Conservation (phyloP, 2,329 filamentous ascomycete species). For the Aspergillus caelatus region DNA sequence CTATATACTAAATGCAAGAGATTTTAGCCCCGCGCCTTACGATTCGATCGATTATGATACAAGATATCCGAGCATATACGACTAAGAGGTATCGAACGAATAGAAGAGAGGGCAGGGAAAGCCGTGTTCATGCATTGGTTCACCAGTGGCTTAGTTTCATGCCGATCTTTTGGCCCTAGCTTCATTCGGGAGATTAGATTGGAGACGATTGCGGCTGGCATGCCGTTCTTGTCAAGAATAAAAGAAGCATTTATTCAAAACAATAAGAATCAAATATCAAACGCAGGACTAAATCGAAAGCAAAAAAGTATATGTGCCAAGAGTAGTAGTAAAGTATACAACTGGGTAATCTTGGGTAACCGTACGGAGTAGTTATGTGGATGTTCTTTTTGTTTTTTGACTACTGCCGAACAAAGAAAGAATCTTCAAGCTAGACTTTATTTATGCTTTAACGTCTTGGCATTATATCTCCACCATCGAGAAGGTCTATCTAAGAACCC, state of each 20-base stretch:
- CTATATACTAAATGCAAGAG: not conserved
- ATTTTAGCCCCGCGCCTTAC: not conserved
- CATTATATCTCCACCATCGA: not conserved
- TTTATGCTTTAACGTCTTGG: not conserved
- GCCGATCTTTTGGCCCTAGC: not conserved
- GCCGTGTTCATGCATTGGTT: not conserved
- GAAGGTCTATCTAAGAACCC: not conserved
- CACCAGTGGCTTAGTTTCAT: not conserved
- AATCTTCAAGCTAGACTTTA: not conserved
- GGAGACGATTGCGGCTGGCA: not conserved
- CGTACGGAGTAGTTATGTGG: too few species aligned
- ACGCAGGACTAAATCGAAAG: not conserved
- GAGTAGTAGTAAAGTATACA: too few species aligned
- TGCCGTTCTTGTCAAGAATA: not conserved
- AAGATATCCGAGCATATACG: not conserved
- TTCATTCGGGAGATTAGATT: not conserved
- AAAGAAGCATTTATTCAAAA: not conserved
- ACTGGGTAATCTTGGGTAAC: too few species aligned
- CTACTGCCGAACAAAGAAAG: not conserved
- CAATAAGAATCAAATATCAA: not conserved
- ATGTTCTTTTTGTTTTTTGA: not conserved
- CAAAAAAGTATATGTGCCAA: too few species aligned
- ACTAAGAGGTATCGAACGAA: not conserved
- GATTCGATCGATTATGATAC: not conserved
- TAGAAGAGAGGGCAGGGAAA: not conserved